Conservation (phyloP, 2,329 filamentous ascomycete species). For the Chaetomiaceae sp. region DNA sequence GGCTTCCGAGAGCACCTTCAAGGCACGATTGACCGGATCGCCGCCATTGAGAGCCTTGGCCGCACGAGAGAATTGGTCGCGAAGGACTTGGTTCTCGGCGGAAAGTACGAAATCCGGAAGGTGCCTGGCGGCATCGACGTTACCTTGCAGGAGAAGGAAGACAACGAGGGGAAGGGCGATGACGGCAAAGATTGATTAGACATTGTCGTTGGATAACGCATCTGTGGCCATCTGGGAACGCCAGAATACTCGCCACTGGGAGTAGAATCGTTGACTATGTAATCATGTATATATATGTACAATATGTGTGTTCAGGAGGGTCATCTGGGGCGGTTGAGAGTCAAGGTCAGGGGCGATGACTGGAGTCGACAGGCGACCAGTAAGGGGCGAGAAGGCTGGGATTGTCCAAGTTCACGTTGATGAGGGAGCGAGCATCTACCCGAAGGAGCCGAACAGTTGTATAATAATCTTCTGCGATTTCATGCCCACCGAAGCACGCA, state of each 20-base stretch:
- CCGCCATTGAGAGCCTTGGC: conserved; percentile 89
- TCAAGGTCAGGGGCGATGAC: too few relatives aligned
- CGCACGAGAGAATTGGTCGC: conserved; percentile 92
- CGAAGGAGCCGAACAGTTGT: too few relatives aligned
- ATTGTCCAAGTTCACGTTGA: too few relatives aligned
- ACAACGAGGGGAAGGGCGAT: conserved; percentile 6
- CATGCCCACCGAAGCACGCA: too few relatives aligned
- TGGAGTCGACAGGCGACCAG: too few relatives aligned
- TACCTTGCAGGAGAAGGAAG: conserved; percentile 21
- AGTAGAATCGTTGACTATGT: too few relatives aligned
- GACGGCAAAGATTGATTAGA: not conserved
- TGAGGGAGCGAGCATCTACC: too few relatives aligned
- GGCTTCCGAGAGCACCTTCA: conserved; percentile 82
- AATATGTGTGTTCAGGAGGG: not conserved
- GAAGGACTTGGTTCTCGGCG: conserved; percentile 85
- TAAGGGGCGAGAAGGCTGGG: too few relatives aligned
- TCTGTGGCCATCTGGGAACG: too few relatives aligned
- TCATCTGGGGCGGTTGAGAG: not conserved
- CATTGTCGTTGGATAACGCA: not conserved
- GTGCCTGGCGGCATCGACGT: conserved; percentile 23
- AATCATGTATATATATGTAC: not conserved
- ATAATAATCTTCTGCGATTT: too few relatives aligned
- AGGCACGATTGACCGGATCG: conserved; percentile 76
- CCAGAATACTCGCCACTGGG: too few relatives aligned
- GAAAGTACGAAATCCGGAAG: conserved; percentile 64